A percentile compares a stretch with the other conserved stretches of the same genome.
Conservation (phyloP, 2,329 filamentous ascomycete species). For the Pseudogymnoascus sp. region DNA sequence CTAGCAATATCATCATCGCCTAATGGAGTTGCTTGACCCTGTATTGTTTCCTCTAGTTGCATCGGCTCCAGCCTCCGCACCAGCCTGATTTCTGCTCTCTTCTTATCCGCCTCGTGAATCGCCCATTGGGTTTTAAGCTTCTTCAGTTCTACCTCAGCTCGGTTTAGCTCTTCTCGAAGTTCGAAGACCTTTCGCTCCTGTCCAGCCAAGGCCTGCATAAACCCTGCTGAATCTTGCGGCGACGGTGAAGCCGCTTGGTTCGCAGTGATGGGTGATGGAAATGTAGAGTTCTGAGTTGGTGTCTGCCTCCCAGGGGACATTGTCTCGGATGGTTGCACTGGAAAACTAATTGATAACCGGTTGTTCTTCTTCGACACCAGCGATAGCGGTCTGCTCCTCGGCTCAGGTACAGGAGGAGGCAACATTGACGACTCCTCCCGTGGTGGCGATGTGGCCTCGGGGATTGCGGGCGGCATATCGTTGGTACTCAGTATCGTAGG, state of each 20-base stretch:
- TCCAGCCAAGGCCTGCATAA: conserved; percentile 82
- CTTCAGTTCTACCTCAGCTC: conserved; percentile 69
- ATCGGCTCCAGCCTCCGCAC: conserved; percentile 51
- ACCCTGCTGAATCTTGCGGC: conserved; percentile 30
- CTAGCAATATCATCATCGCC: conserved; percentile 11
- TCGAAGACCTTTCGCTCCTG: conserved; percentile 89
- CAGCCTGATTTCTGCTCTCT: conserved; percentile 57
- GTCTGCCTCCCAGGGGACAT: conserved; percentile 10
- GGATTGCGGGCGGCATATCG: background rate
- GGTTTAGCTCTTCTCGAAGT: conserved; percentile 77
- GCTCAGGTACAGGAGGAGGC: conserved; percentile 16
- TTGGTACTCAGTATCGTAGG: background rate
- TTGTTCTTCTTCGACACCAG: conserved; percentile 15
- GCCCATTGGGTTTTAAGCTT: conserved; percentile 80
- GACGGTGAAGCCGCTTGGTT: conserved; percentile 19
- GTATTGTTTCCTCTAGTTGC: conserved; percentile 25
- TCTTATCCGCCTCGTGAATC: conserved; percentile 65
- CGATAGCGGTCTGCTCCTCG: background rate
- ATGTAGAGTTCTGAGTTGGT: conserved; percentile 25
- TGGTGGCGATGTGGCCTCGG: background rate
- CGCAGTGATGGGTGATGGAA: conserved; percentile 17
- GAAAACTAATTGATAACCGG: conserved; percentile 27
- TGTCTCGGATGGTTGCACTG: conserved; percentile 17
- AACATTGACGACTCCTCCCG: conserved; percentile 16
- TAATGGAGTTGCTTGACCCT: conserved; percentile 13